Evolutionary conservation across 169 alveolate genomes (phyloP), one percentile per base, ranked within the genome.

Genomic region (Cystoisospora suis): DNA sequence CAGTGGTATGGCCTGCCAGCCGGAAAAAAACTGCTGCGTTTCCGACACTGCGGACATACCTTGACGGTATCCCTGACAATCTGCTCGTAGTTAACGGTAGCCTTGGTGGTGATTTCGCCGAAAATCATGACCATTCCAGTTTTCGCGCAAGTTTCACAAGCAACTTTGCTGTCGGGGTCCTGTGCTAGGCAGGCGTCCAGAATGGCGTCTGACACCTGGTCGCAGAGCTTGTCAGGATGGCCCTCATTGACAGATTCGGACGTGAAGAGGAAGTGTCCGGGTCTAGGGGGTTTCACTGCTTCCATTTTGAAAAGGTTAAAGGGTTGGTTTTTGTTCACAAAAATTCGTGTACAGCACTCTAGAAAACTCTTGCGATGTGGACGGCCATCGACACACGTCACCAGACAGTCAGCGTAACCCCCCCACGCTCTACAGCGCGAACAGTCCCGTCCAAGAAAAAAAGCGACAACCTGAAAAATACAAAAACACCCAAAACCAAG

Each of bases 161-260:
- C 99, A 79, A 85, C 87, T 94, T 95, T 97, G 86, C 92, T 70
- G 77, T 94, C 90, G 83, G 95, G 95, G 81, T 93, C 99, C 91
- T 96, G 96, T 47, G 94, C 97, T 32, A 99, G 96, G 94, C 99
- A 98, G n/a, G 99, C 99, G 92, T 99, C 99, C 44, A 99, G 97
- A 75, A 99, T 97, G 27, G 99, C 99, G 94, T 99, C 99, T 1
- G 99, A 98, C n/a, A 99, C 98, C 94, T 98, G 99, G 92, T 99
- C 99, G 94, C 99, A 99, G 47, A 99, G 94, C 96, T 99, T 99
- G 95, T 99, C 99, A 0, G 99, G 99, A 88, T 99, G 99, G 36
- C 99, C 99, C 56, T 98, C 99, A 81, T 99, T 98, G 59, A 99
- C 99, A 45, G 99, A 97, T 92, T 99, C 99, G 23, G 99, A 98